phyloP scores from a whole-genome alignment of 441 rosid species.

The Adansonia gregorii region DNA sequence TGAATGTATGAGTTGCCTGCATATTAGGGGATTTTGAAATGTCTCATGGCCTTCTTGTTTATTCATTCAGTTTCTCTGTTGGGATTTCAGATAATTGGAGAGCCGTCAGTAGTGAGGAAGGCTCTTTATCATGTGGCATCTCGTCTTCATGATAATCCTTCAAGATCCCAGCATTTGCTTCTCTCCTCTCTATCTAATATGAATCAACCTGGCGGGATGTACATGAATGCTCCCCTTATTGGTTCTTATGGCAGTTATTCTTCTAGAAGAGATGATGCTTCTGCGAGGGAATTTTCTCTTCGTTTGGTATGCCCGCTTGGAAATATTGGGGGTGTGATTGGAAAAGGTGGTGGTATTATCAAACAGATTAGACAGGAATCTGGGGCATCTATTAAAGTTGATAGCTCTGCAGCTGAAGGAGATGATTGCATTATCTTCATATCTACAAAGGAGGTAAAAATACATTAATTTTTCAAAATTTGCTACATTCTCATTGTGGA shows the following conservation, averaged over 20 bases:
- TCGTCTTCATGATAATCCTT: constrained; percentile 66
- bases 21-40: neutral
- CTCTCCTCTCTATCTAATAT: constrained; percentile 40
- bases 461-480: constrained; percentile 2
- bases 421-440: constrained; percentile 54
- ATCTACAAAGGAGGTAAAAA: constrained; percentile 53
- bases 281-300: constrained; percentile 57
- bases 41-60: constrained; percentile 1
- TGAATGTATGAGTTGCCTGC: neutral
- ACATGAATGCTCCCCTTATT: constrained; percentile 47
- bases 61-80: constrained; percentile 12
- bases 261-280: constrained; percentile 52
- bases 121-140: constrained; percentile 61
- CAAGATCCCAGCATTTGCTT: constrained; percentile 58
- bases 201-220: constrained; percentile 43
- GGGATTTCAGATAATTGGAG: constrained; percentile 56
- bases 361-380: constrained; percentile 67
- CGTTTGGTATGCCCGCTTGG: constrained; percentile 62
- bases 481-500: neutral
- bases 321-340: constrained; percentile 63
- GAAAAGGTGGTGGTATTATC: constrained; percentile 57
- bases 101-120: constrained; percentile 51
- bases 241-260: constrained; percentile 54
- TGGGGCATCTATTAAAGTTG: constrained; percentile 58
- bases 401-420: constrained; percentile 55